Conservation (phyloP, 2,329 filamentous ascomycete genomes). For the Aspergillus novofumigatus region DNA sequence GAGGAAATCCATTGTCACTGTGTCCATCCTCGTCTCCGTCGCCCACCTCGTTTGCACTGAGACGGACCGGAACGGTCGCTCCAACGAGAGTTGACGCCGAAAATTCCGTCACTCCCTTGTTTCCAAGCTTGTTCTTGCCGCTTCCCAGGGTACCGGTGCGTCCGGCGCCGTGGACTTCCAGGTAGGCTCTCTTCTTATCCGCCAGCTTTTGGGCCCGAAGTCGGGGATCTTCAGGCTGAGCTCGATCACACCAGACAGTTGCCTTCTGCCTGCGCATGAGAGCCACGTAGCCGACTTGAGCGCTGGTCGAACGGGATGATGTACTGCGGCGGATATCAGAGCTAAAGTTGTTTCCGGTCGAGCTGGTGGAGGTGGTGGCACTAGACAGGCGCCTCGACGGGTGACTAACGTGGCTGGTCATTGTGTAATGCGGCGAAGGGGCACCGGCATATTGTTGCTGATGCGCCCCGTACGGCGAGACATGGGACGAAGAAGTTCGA, state of each 20-base stretch:
- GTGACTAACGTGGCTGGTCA: slow-evolving; percentile 20
- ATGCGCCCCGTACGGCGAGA: slow-evolving; percentile 23
- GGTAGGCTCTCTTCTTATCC: slow-evolving; percentile 79
- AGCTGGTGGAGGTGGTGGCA: slow-evolving; percentile 40
- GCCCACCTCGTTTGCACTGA: slow-evolving; percentile 94
- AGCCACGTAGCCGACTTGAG: slow-evolving; percentile 79
- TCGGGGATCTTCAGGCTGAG: slow-evolving; percentile 86
- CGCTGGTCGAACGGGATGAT: slow-evolving; percentile 68
- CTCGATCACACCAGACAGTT: slow-evolving; percentile 95
- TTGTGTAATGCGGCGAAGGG: slow-evolving; percentile 24
- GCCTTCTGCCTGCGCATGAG: slow-evolving; percentile 96
- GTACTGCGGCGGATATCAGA: slow-evolving; percentile 63
- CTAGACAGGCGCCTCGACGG: slow-evolving; percentile 35
- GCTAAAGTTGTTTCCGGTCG: slow-evolving; percentile 33
- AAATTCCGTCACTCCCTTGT: slow-evolving; percentile 75
- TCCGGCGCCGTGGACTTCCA: slow-evolving; percentile 68
- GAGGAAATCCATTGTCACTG: slow-evolving; percentile 37
- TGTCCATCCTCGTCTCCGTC: slow-evolving; percentile 68
- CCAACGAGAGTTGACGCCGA: slow-evolving; percentile 70
- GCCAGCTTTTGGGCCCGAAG: slow-evolving; percentile 76
- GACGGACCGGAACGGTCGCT: slow-evolving; percentile 79
- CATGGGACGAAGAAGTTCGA: slow-evolving; percentile 38
- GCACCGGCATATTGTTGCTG: slow-evolving; percentile 24
- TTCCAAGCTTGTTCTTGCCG: slow-evolving; percentile 85
- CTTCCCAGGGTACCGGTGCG: slow-evolving; percentile 61